Evolutionary conservation across 129 eudicot genomes (phyloP), one percentile per base, ranked within the genome.

Genomic region (Tagetes patula): DNA sequence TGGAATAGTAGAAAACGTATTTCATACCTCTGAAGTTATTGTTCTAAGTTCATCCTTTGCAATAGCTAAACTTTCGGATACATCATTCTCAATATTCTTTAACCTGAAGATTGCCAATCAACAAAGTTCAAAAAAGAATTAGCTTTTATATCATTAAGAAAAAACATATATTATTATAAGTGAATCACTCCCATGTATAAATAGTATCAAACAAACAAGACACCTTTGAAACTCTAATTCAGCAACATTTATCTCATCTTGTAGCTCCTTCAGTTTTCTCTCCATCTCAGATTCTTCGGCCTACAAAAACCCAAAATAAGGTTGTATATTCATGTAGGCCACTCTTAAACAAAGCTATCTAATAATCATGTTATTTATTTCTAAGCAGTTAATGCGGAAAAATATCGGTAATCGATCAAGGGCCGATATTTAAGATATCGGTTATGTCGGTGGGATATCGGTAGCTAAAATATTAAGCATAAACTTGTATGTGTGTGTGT

Each of bases 241-340:
- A 59, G 88, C 95, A 70, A 68, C 82, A 68, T 82, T 67, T 61
- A 94, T 81, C 72, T 90, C 90, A 63, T 70, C 81, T 75, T 88
- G 85, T 49, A 94, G 91, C 62, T 54, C 88, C 87, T 75, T 86
- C 48, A 94, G 48, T 43, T 73, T 89, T 70, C 74, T 87, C 81
- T 82, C 87, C 87, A 92, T 80, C 84, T 89, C 96, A 74, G 46
- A 75, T 64, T 87, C 95, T 89, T 92, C 98, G 32, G 91, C 96
- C 98, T 92, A 79, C 65, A 75, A 40, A 73, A 69, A 54, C 50
- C 50, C 70, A 30, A 71, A 59, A 48, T 43, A 32, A 52, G 56
- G 76, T 11, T 14, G 56, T 20, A 46, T n/a, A 31, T 11, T 63
- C 43, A 9, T 30, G 64, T 58, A 31, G 7, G 39, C 6, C 38